A percentile compares a stretch with the other conserved stretches of the same genome.
phyloP scores from a whole-genome alignment of 148 eudicot species.

The Rhododendron henanense region DNA sequence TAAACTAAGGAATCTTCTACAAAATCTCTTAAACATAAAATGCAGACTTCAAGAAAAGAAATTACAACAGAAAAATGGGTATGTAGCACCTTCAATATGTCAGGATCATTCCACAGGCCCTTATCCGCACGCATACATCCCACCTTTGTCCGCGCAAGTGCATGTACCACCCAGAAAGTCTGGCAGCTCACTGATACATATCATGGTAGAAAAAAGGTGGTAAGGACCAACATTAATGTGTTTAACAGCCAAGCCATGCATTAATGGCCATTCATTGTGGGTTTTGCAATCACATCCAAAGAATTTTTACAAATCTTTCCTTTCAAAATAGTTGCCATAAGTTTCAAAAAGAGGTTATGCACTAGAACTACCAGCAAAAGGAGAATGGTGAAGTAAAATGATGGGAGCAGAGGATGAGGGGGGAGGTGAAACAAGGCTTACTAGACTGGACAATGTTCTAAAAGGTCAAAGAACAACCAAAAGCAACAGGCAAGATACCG shows the following conservation, averaged over 20 bases:
- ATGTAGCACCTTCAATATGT: constrained; percentile 52
- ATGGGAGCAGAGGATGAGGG: neutral
- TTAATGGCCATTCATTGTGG: neutral
- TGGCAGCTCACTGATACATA: constrained; percentile 68
- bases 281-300: neutral
- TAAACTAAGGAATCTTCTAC: neutral
- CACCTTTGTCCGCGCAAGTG: constrained; percentile 82
- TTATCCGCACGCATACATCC: constrained; percentile 93
- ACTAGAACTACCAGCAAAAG: neutral
- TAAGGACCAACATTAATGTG: neutral
- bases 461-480: neutral
- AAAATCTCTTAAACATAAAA: neutral
- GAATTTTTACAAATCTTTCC: neutral
- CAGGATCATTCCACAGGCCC: constrained; percentile 98
- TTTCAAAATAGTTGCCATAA: neutral
- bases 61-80: constrained; percentile 4
- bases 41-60: neutral
- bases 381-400: neutral
- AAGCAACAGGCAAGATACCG: neutral
- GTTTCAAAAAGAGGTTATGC: neutral
- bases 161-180: constrained; percentile 90
- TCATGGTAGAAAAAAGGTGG: neutral
- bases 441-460: neutral
- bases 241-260: neutral
- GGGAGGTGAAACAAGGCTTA: neutral